A percentile compares a stretch with the other conserved stretches of the same genome.
Evolutionary conservation across 345 rosid species (phyloP).

Genomic region (Bruguiera gymnorhiza): DNA sequence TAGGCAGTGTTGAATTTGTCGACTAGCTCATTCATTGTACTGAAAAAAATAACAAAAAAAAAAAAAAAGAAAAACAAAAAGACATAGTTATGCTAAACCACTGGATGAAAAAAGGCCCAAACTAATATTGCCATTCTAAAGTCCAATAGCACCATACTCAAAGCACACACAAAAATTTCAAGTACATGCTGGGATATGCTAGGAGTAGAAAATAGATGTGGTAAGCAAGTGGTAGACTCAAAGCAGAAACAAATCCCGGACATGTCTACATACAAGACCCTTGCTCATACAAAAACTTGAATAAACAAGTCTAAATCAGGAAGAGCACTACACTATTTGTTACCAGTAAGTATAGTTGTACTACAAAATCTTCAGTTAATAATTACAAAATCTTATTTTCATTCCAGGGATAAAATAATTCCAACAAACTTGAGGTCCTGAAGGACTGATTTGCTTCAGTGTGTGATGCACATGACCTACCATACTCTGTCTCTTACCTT

Average conservation of each 20-base stretch:
- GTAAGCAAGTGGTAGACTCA: too few relatives aligned
- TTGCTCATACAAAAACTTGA: too few relatives aligned
- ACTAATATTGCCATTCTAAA: neutral
- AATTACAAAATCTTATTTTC: neutral
- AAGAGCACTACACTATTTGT: too few relatives aligned
- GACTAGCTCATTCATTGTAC: constrained; percentile 88
- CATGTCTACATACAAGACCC: too few relatives aligned
- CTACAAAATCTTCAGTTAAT: too few relatives aligned
- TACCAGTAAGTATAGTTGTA: too few relatives aligned
- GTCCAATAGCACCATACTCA: too few relatives aligned
- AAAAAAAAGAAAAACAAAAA: neutral
- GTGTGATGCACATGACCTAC: neutral
- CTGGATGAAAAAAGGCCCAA: neutral
- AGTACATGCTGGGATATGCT: too few relatives aligned
- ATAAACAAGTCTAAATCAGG: too few relatives aligned
- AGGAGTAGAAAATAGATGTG: too few relatives aligned
- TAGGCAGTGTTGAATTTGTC: constrained; percentile 97
- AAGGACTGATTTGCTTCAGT: neutral
- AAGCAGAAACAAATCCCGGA: too few relatives aligned
- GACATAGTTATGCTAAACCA: neutral
- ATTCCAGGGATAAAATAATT: neutral
- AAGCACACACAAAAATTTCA: too few relatives aligned
- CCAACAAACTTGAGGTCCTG: neutral
- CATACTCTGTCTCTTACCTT: neutral
- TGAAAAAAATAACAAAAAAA: constrained; percentile 28